Base-by-base conservation (phyloP, 805 yeast species). In the Barnettozyma pratensis region DNA sequence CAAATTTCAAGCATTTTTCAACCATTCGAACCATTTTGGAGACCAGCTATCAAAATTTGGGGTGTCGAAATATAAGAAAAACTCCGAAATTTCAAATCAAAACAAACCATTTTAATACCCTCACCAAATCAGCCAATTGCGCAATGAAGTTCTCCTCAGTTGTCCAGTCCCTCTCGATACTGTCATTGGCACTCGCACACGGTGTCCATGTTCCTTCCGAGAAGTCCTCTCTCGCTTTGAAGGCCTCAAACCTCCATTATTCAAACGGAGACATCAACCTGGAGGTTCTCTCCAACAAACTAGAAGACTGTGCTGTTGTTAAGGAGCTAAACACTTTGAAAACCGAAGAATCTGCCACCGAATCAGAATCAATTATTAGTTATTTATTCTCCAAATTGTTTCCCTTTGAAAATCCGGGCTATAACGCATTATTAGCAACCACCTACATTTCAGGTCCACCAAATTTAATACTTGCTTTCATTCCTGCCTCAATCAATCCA, bases 391-490 rank as follows among this genome's bases (percentile, higher is more conserved):
- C 71, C 4, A 63, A 66, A 42, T 55, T 75, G 6, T 75, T 76
- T 62, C 80, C 79, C 5, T 70, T 74, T 55, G 79, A 80, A n/a
- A 56, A 57, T 7, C 79, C 89, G 1, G 81, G 78, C 3, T 74
- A 74, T 42, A 84, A 85, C 59, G 77, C 90, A 1, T 37, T 85
- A 4, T 56, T 83, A 40, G 87, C 90, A 4, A 80, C 87, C 0
- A 64, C 82, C 0, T 74, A 80, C 57, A 79, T 85, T 40, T 80
- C 85, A 8, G 79, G 85, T 0, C 79, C 85, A 6, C 88, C 91
- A 36, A 80, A 77, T 55, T 57, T 81, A 37, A 63, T 81, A 14
- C 64, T 83, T 26, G 76, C 77, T 0, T 61, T 77, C 54, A 73
- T 82, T 34, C 88, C 89, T 6, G 73, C 82, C 0, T 63, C 73